A percentile compares a stretch with the other conserved stretches of the same genome.
These are phyloP conservation scores for Asterionellopsis glacialis DNA, from an alignment of 108 stramenopile species.

Conservation along the genomic window DNA sequence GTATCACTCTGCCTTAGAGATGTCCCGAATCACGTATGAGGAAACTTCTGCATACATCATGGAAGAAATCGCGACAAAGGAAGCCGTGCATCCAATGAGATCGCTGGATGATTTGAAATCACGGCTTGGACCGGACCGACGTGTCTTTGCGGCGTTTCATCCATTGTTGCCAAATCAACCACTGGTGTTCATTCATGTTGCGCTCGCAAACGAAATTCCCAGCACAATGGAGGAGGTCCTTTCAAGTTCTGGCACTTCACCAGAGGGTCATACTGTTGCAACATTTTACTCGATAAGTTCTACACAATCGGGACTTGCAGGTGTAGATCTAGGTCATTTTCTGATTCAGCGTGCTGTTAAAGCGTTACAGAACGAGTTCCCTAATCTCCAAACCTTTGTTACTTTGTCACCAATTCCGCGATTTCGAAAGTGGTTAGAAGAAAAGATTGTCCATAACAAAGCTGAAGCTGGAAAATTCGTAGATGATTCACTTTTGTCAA, in stretches of 20 bases:
- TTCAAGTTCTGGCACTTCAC: slow-evolving; percentile 1
- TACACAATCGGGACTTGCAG: slow-evolving; percentile 71
- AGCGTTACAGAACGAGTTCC: slow-evolving; percentile 45
- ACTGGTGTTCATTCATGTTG: slow-evolving; percentile 88
- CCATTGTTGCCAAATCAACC: slow-evolving; percentile 81
- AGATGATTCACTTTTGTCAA: slow-evolving; percentile 29
- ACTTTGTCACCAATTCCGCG: slow-evolving; percentile 88
- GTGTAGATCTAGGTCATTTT: slow-evolving; percentile 87
- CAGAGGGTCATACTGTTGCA: slow-evolving; percentile 54
- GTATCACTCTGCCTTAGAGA: slow-evolving; percentile 22
- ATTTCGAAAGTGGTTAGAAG: slow-evolving; percentile 81
- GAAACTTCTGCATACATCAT: slow-evolving; percentile 78
- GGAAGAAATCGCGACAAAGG: slow-evolving; percentile 85
- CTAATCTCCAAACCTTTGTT: slow-evolving; percentile 59
- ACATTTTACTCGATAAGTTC: slow-evolving; percentile 93
- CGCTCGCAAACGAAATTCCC: slow-evolving; percentile 58
- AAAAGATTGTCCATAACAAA: slow-evolving; percentile 30
- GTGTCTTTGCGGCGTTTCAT: slow-evolving; percentile 92
- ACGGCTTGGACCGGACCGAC: slow-evolving; percentile 66
- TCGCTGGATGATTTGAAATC: slow-evolving; percentile 79
- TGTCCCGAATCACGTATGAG: slow-evolving; percentile 85
- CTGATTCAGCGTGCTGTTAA: slow-evolving; percentile 81
- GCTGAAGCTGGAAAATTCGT: slow-evolving; percentile 12
- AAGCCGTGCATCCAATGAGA: slow-evolving; percentile 88
- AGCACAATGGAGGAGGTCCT: slow-evolving; percentile 58